Conservation (phyloP, 2,329 filamentous ascomycete species). For the Aureobasidium sp. region DNA sequence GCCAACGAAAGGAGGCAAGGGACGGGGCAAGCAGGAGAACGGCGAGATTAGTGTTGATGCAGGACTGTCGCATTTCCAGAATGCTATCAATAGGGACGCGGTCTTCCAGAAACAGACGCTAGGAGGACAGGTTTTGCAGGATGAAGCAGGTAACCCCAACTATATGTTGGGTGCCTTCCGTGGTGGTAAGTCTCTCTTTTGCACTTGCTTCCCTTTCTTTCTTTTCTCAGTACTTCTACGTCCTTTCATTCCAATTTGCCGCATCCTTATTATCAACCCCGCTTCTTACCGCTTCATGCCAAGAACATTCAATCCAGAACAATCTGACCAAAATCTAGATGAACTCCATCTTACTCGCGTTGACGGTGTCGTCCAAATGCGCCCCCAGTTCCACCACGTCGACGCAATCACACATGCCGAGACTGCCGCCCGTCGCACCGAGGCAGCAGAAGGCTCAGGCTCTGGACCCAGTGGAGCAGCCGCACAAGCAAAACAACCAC, state of each 20-base stretch:
- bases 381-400: slow-evolving; percentile 86
- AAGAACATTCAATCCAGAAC: background rate
- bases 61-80: slow-evolving; percentile 49
- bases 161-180: slow-evolving; percentile 94
- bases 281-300: no score
- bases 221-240: background rate
- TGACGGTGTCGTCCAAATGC: slow-evolving; percentile 75
- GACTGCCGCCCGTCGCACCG: slow-evolving; percentile 30
- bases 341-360: slow-evolving; percentile 81
- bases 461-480: slow-evolving; percentile 32
- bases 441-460: slow-evolving; percentile 36
- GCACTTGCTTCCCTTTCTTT: background rate
- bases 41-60: slow-evolving; percentile 32
- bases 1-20: slow-evolving; percentile 13
- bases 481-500: slow-evolving; percentile 7
- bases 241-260: no score
- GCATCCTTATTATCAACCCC: background rate
- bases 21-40: slow-evolving; percentile 34
- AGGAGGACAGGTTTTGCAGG: slow-evolving; percentile 67
- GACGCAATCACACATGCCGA: slow-evolving; percentile 64
- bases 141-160: slow-evolving; percentile 59
- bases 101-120: slow-evolving; percentile 75
- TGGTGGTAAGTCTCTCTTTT: slow-evolving; percentile 30
- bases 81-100: slow-evolving; percentile 59
- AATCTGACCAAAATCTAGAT: slow-evolving; percentile 32